These are phyloP conservation scores for Torulaspora maleeae DNA, from an alignment of 805 yeast genomes.

Conservation along the genomic window DNA sequence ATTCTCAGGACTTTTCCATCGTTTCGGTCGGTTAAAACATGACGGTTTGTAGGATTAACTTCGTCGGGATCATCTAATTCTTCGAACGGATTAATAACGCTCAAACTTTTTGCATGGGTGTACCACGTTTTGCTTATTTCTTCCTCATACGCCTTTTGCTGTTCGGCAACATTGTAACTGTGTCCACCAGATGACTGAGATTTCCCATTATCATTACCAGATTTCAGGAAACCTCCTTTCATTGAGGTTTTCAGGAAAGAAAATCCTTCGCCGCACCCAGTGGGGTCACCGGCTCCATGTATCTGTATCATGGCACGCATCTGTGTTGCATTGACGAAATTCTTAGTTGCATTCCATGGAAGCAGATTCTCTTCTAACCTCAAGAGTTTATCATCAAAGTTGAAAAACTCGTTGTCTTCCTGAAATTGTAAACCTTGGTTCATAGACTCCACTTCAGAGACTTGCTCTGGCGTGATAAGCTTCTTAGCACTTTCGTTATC, in stretches of 20 bases:
- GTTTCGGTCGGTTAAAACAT: slow-evolving; percentile 25
- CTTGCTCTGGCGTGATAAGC: slow-evolving; percentile 91
- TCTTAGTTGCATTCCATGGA: slow-evolving; percentile 91
- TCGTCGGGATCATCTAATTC: slow-evolving; percentile 37
- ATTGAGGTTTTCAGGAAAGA: slow-evolving; percentile 87
- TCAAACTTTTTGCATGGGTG: slow-evolving; percentile 62
- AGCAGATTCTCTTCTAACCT: slow-evolving; percentile 80
- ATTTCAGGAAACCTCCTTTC: slow-evolving; percentile 77
- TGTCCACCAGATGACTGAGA: slow-evolving; percentile 52
- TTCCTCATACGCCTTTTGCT: slow-evolving; percentile 87
- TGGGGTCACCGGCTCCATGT: slow-evolving; percentile 92
- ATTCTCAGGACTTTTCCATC: slow-evolving; percentile 51
- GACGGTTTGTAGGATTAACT: slow-evolving; percentile 34
- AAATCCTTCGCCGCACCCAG: slow-evolving; percentile 85
- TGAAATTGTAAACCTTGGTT: slow-evolving; percentile 85
- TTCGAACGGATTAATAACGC: slow-evolving; percentile 38
- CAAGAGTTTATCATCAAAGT: slow-evolving; percentile 44
- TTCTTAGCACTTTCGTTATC: slow-evolving; percentile 68
- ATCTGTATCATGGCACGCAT: slow-evolving; percentile 95
- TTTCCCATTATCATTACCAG: slow-evolving; percentile 35
- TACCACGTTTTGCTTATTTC: slow-evolving; percentile 90
- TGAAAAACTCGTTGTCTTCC: slow-evolving; percentile 69
- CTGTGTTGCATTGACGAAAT: slow-evolving; percentile 89
- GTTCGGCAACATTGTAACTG: slow-evolving; percentile 74
- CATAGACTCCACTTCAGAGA: slow-evolving; percentile 83